Evolutionary conservation across 2,329 filamentous ascomycete genomes (phyloP), one percentile per base, ranked within the genome.

Genomic region (Aureobasidium sp.): DNA sequence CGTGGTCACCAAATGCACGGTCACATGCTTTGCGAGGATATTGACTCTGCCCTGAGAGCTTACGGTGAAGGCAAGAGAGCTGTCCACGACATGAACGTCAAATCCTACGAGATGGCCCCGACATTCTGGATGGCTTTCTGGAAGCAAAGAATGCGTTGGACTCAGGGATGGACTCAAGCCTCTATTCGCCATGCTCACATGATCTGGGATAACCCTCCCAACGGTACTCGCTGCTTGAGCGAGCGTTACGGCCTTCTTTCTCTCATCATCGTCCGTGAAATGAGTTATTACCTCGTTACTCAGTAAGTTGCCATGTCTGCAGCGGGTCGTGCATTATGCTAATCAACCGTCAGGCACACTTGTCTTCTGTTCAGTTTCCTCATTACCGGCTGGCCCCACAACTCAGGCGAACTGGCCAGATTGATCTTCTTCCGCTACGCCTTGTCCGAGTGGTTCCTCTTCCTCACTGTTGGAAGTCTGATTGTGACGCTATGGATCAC

Each of bases 151-250:
- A 72, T 80, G 20, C 71, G 78, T 53, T 80, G 78, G 78, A 75
- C 78, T 6, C 78, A 80, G 66, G 78, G 78, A 34, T 80, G 78
- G 78, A 75, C 76, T 5, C 78, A 80, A 66, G 78, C 78, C 17
- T 78, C 73, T 36, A 71, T 76, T 67, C 70, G 72, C n/a, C 78
- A 80, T 64, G 65, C 73, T 55, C 71, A 73, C 22, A 72, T 80
- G 64, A 69, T 75, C 34, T 80, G 76, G 72, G 75, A 72, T 29
- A 75, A 76, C 36, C 72, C 76, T 29, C 69, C 71, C 9, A 67
- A 72, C 42, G 73, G 72, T 49, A 73, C 72, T 56, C 73, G 78
- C 1, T 71, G 63, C 25, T 69, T 74, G 49, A 73, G 68, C 17
- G 71, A 73, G 55, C 75, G 78, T 11, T 76, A 78, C 53, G 78